Base-by-base conservation (phyloP, 345 rosid genomes). In the Passiflora organensis region DNA sequence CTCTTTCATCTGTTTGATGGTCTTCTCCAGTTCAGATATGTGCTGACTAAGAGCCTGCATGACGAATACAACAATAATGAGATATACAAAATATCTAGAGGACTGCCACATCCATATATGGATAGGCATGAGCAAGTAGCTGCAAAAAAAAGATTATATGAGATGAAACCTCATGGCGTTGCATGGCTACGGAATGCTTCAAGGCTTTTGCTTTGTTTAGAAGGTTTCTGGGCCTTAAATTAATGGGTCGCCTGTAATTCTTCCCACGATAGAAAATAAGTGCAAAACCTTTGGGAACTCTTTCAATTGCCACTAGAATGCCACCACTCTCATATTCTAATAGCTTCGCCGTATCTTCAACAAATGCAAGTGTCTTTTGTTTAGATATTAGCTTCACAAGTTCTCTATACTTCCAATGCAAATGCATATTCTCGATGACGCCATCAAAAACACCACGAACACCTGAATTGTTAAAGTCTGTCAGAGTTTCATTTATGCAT, bases 381-480 rank as follows among this genome's bases (percentile, higher is more conserved):
- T 89, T 89, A 50, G 83, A 68, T 72, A 93, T 86, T 59, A 93
- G 89, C 76, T 93, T 93, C 83, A 89, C 99, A 53, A 93, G 78
- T 73, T 93, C 99, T 63, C 96, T 83, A 75, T 93, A 84, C 78
- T 93, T 93, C 99, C 99, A 93, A 55, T 93, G 99, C 78, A 93
- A 67, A 75, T 93, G 99, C 99, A 93, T 93, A 68, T 93, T 89
- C 76, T 93, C 99, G 67, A 93, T 82, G 54, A 89, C 95, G 34
- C 96, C 96, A 78, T 93, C 99, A 59, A 93, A 93, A 55, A 93
- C 94, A 55, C 99, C 99, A 64, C 99, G 99, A 70, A 93, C 80
- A 61, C 99, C 98, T 91, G 76, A 9, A 69, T 4, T 60, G 48
- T 41, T 57, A 46, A 18, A 18, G 28, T n/a, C 52, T 3, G 54